Percentiles rank a stretch among this genome's conserved stretches.
These are phyloP conservation scores for Podosphaera fusca DNA, from an alignment of 2,329 filamentous ascomycete genomes.

Conservation along the genomic window DNA sequence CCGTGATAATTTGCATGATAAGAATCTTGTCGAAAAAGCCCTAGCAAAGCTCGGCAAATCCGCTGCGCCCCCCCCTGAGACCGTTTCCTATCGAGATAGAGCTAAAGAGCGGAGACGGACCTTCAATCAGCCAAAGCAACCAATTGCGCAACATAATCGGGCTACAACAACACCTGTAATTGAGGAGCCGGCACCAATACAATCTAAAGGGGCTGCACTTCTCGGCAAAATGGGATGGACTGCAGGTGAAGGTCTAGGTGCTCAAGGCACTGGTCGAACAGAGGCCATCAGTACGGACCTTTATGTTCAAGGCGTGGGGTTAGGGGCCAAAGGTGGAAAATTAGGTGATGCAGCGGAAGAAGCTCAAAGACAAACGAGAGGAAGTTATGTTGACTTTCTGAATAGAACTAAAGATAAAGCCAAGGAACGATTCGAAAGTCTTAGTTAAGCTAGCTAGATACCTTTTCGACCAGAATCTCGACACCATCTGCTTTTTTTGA, in stretches of 20 bases:
- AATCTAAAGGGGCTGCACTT: conserved; percentile 41
- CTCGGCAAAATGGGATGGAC: conserved; percentile 55
- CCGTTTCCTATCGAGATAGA: conserved; percentile 25
- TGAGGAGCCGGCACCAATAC: conserved; percentile 17
- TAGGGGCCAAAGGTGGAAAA: conserved; percentile 47
- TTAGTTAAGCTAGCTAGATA: conserved; percentile 17
- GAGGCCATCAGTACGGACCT: conserved; percentile 39
- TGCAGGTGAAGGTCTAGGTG: conserved; percentile 39
- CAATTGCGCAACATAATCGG: conserved; percentile 18
- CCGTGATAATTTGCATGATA: conserved; percentile 28
- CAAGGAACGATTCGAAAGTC: conserved; percentile 37
- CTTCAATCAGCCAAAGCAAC: conserved; percentile 36
- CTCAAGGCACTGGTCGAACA: conserved; percentile 35
- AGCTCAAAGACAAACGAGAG: conserved; percentile 36
- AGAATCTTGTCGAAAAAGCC: conserved; percentile 21
- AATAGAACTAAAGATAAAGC: conserved; percentile 42
- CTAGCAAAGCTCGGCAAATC: conserved; percentile 18
- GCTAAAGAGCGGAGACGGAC: conserved; percentile 42
- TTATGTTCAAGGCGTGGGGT: conserved; percentile 44
- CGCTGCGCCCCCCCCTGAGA: conserved; percentile 6
- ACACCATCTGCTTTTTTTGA: too few species aligned
- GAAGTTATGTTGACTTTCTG: conserved; percentile 37
- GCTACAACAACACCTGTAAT: conserved; percentile 13
- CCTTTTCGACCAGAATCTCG: too few species aligned
- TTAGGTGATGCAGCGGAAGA: conserved; percentile 43